A percentile compares a stretch with the other conserved stretches of the same genome.
Evolutionary conservation across 495 filamentous ascomycete genomes (phyloP).

Genomic region (Talaromyces proteolyticus): DNA sequence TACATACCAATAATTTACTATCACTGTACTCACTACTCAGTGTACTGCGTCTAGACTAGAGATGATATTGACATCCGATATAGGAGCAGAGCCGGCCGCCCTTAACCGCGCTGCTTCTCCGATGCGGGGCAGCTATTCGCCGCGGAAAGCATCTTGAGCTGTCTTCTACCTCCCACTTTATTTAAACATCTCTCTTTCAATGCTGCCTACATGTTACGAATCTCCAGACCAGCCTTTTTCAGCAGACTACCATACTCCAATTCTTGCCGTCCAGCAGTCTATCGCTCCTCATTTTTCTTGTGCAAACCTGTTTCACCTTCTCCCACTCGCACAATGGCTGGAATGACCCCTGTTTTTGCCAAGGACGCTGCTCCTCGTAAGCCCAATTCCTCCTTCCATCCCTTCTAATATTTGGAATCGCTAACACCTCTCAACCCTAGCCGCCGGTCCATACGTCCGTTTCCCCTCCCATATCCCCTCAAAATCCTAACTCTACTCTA

Average conservation of each 20-base stretch:
- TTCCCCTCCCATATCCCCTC: slow-evolving; percentile 3
- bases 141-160: not conserved
- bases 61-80: not conserved
- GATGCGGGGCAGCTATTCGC: not conserved
- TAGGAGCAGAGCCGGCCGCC: no score
- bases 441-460: slow-evolving; percentile 54
- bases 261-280: not conserved
- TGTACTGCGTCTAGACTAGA: not conserved
- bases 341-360: slow-evolving; percentile 31
- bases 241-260: not conserved
- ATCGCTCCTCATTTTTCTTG: not conserved
- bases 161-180: not conserved
- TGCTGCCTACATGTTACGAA: not conserved
- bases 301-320: not conserved
- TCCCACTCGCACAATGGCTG: slow-evolving; percentile 26
- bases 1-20: not conserved
- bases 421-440: slow-evolving; percentile 16
- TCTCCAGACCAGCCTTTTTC: not conserved
- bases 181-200: not conserved
- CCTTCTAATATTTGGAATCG: not conserved
- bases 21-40: not conserved
- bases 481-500: not conserved
- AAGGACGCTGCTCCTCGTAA: slow-evolving; percentile 44
- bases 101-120: not conserved
- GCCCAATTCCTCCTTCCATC: slow-evolving; percentile 9